phyloP scores from a whole-genome alignment of 2,329 filamentous ascomycete species.

The Calonectria montana region DNA sequence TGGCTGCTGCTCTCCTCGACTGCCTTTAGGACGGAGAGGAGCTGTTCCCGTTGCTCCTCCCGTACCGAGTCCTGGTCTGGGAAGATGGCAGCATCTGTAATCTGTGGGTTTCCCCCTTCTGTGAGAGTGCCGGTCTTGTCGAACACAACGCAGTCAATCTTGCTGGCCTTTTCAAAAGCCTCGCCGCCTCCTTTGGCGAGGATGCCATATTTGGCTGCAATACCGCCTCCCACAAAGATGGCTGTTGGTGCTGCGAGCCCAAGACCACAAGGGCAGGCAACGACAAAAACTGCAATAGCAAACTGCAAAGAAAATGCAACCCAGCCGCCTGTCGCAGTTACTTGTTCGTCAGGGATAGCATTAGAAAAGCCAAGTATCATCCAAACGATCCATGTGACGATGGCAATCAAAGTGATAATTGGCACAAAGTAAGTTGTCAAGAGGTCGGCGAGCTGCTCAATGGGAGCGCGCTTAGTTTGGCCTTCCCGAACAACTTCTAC shows the following conservation, averaged over 20 bases:
- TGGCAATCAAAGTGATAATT: constrained; percentile 74
- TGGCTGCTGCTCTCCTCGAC: constrained; percentile 81
- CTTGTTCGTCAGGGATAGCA: constrained; percentile 65
- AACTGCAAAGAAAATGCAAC: constrained; percentile 82
- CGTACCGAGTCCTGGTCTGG: constrained; percentile 39
- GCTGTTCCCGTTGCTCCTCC: constrained; percentile 38
- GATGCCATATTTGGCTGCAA: constrained; percentile 84
- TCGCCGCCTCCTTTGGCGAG: constrained; percentile 87
- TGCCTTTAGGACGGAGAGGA: constrained; percentile 67
- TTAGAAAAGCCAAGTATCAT: constrained; percentile 71
- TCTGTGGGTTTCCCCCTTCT: constrained; percentile 75
- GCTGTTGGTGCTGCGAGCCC: constrained; percentile 88
- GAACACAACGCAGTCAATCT: constrained; percentile 82
- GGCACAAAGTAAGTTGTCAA: constrained; percentile 84
- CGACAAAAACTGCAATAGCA: constrained; percentile 87
- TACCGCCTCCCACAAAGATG: constrained; percentile 83
- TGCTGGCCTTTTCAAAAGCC: constrained; percentile 86
- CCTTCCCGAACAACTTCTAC: constrained; percentile 82
- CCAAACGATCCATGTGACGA: constrained; percentile 80
- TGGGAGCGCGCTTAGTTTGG: constrained; percentile 79
- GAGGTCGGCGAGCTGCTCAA: constrained; percentile 79
- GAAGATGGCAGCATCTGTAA: constrained; percentile 66
- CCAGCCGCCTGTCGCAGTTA: constrained; percentile 72
- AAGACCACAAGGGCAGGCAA: constrained; percentile 87
- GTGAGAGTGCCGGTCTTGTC: constrained; percentile 92